These are phyloP conservation scores for Saccharum officinarum DNA, from an alignment of 176 grass and related monocot genomes.

Conservation along the genomic window DNA sequence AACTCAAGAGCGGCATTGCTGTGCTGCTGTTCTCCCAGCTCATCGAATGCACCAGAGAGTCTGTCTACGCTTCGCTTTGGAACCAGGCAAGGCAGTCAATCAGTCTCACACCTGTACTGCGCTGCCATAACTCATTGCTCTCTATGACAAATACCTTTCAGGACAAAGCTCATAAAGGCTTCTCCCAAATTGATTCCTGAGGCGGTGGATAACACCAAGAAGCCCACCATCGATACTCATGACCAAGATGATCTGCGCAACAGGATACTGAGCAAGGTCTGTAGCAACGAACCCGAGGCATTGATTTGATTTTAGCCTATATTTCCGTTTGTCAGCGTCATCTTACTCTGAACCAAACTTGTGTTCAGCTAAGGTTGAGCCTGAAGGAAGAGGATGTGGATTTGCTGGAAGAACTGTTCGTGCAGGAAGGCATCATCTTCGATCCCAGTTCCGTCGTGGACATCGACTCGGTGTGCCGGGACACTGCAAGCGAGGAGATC, in stretches of 20 bases:
- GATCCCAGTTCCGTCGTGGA: conserved; percentile 35
- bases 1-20: conserved; percentile 80
- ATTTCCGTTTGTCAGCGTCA: neutral
- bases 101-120: neutral
- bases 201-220: conserved; percentile 38
- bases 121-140: neutral
- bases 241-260: conserved; percentile 40
- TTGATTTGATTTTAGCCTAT: neutral
- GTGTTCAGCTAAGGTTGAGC: conserved; percentile 71
- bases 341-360: conserved; percentile 11
- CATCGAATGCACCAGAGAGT: conserved; percentile 70
- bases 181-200: conserved; percentile 26
- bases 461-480: conserved; percentile 33
- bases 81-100: conserved; percentile 54
- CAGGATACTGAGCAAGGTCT: conserved; percentile 59
- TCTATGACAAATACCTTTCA: conserved; percentile 32
- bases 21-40: conserved; percentile 90
- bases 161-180: conserved; percentile 75
- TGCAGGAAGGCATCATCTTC: conserved; percentile 69
- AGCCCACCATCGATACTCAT: conserved; percentile 33
- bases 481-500: conserved; percentile 48
- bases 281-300: neutral
- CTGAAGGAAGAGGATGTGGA: conserved; percentile 77
- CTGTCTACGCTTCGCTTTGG: conserved; percentile 88
- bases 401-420: conserved; percentile 64